Percentiles rank a stretch among this genome's conserved stretches.
Conservation (phyloP, 345 rosid genomes). For the Punica granatum region DNA sequence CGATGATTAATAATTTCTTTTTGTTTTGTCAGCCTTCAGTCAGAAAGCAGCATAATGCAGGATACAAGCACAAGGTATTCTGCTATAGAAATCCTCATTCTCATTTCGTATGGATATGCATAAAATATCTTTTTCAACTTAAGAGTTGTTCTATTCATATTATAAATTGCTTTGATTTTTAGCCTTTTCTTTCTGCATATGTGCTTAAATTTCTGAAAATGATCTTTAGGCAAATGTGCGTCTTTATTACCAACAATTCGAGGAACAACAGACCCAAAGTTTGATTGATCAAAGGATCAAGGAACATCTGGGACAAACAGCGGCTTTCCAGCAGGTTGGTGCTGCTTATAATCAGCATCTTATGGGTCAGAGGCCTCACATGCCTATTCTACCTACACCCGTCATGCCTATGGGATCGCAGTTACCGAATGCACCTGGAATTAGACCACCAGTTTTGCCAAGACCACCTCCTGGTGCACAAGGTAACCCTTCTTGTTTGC, state of each 20-base stretch:
- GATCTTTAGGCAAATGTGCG: conserved; percentile 78
- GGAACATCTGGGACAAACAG: conserved; percentile 90
- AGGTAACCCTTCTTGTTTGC: conserved; percentile 19
- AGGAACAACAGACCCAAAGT: conserved; percentile 97
- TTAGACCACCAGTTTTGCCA: conserved; percentile 83
- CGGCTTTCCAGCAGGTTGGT: conserved; percentile 85
- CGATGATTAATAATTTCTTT: background rate
- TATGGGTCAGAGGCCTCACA: conserved; percentile 70
- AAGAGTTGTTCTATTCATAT: background rate
- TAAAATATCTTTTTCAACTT: background rate
- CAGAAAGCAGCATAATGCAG: conserved; percentile 98
- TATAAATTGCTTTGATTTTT: background rate
- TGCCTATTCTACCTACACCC: conserved; percentile 65
- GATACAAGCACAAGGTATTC: conserved; percentile 93
- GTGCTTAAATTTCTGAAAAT: conserved; percentile 1
- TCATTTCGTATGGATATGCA: background rate
- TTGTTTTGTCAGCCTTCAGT: conserved; percentile 77
- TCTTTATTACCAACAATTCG: conserved; percentile 90
- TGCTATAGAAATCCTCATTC: background rate
- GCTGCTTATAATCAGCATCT: conserved; percentile 83
- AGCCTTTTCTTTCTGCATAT: background rate
- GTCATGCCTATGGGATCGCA: conserved; percentile 44
- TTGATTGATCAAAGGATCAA: conserved; percentile 91
- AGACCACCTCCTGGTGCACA: conserved; percentile 62
- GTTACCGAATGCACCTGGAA: conserved; percentile 45